A percentile compares a stretch with the other conserved stretches of the same genome.
phyloP scores from a whole-genome alignment of 2,329 filamentous ascomycete genomes.

The Byssothecium circinans region DNA sequence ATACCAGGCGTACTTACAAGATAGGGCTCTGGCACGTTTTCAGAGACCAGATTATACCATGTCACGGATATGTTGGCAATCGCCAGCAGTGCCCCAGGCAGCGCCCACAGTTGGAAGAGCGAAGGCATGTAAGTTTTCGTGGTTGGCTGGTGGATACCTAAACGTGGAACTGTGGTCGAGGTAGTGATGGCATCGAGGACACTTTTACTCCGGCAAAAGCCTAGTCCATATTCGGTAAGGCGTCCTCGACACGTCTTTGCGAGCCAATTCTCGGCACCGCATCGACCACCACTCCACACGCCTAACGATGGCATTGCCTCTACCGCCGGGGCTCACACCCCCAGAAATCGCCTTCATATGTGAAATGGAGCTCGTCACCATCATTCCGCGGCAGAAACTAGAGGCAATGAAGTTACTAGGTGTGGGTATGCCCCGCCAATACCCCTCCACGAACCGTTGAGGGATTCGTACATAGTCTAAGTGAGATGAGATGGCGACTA shows the following conservation, averaged over 20 bases:
- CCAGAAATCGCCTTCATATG: conserved; percentile 91
- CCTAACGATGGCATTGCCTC: conserved; percentile 60
- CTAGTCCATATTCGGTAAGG: conserved; percentile 25
- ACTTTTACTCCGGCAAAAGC: neutral
- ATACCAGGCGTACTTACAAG: conserved; percentile 45
- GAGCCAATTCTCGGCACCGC: conserved; percentile 12
- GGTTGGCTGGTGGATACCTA: neutral
- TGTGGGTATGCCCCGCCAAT: conserved; percentile 61
- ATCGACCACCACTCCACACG: conserved; percentile 26
- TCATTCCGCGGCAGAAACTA: conserved; percentile 87
- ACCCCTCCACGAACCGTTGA: conserved; percentile 20
- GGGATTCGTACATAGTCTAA: neutral
- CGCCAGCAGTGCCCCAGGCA: conserved; percentile 23
- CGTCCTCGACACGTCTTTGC: conserved; percentile 12
- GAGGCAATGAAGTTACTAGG: conserved; percentile 82
- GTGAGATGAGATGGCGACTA: conserved; percentile 9
- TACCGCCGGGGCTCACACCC: conserved; percentile 71
- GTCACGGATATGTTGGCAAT: conserved; percentile 23
- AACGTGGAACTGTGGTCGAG: neutral
- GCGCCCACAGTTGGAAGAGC: conserved; percentile 24
- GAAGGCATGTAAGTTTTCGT: conserved; percentile 19
- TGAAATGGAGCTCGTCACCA: conserved; percentile 95
- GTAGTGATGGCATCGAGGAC: neutral
- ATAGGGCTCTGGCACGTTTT: conserved; percentile 59
- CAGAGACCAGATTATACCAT: conserved; percentile 47